Base-by-base conservation (phyloP, 2,329 filamentous ascomycete species). In the Diaporthe sp. region DNA sequence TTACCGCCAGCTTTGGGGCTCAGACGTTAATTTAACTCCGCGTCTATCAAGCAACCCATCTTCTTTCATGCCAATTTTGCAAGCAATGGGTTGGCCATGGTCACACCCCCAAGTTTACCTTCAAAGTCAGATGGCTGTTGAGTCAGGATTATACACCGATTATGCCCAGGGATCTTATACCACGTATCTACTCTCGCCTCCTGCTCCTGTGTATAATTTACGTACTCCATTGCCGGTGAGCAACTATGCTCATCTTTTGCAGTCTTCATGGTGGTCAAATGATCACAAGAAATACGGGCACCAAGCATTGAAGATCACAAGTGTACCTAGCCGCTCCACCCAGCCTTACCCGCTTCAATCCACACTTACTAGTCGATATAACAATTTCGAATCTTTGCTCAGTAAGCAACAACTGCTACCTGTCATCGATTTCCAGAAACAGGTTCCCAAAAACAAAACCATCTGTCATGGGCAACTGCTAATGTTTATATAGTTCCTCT, bases 241-340 rank as follows among this genome's bases (percentile, higher is more conserved):
- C 2, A 62, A 17, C n/a, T 62, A 62, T 44, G 60, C 37, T 15
- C n/a, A 28, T 13, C 13, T 62, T 19, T 44, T 62, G 37, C 60
- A 44, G 19, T 28, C 37, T 12, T 44, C 60, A 2, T 62, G 60
- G 60, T 62, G 37, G 60, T 39, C 2, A 4, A 62, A 62, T 13
- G 8, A 62, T 19, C 8, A 19, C n/a, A 4, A 10, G n/a, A 62
- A 28, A 28, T 62, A 44, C n/a, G 60, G 60, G 5, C 37, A 44
- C 13, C 60, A 44, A 19, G 37, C 60, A 13, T n/a, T 62, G n/a
- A 62, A 62, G 12, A 44, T 44, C 10, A 62, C 60, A 62, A 62
- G 8, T 19, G 39, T 4, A 19, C n/a, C n/a, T 12, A 62, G 60
- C 19, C n/a, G 8, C n/a, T 4, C 44, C 5, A 44, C 12, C 2